phyloP scores from a whole-genome alignment of 1,284 basidiomycete genomes.

The Ceratobasidium sp. region DNA sequence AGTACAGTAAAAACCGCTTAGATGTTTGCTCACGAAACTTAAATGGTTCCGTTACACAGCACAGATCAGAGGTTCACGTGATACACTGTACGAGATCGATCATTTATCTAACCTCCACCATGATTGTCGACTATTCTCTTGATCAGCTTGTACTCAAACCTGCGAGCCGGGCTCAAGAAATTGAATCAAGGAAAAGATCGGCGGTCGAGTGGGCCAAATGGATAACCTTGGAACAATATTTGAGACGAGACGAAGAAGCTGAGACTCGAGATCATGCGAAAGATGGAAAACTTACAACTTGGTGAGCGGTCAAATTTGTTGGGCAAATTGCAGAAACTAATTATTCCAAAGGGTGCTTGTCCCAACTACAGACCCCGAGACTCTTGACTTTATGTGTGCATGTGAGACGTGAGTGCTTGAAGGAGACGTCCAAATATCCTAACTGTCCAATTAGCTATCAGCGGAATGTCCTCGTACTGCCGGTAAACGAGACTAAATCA shows the following conservation, averaged over 20 bases:
- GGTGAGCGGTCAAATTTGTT: constrained; percentile 53
- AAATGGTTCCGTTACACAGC: neutral
- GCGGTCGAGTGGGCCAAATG: constrained; percentile 58
- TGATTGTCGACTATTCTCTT: constrained; percentile 6
- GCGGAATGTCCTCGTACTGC: constrained; percentile 52
- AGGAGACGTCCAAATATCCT: constrained; percentile 45
- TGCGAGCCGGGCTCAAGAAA: constrained; percentile 23
- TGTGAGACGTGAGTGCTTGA: constrained; percentile 61
- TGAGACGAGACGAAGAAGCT: constrained; percentile 57
- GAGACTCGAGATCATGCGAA: constrained; percentile 58
- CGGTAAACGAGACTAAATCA: constrained; percentile 47
- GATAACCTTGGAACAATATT: constrained; percentile 58
- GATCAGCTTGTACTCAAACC: constrained; percentile 35
- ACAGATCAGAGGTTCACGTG: neutral
- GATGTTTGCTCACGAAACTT: neutral
- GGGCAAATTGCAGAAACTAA: neutral
- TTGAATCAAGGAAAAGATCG: constrained; percentile 56
- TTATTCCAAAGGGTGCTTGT: constrained; percentile 61
- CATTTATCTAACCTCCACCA: neutral
- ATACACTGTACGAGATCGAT: neutral
- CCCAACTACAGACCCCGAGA: constrained; percentile 58
- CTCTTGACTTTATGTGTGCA: constrained; percentile 62
- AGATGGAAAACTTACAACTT: constrained; percentile 59
- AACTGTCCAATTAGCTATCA: constrained; percentile 53
- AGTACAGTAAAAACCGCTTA: neutral